Evolutionary conservation across 306 rosid species (phyloP).

Genomic region (Glycyrrhiza uralensis): DNA sequence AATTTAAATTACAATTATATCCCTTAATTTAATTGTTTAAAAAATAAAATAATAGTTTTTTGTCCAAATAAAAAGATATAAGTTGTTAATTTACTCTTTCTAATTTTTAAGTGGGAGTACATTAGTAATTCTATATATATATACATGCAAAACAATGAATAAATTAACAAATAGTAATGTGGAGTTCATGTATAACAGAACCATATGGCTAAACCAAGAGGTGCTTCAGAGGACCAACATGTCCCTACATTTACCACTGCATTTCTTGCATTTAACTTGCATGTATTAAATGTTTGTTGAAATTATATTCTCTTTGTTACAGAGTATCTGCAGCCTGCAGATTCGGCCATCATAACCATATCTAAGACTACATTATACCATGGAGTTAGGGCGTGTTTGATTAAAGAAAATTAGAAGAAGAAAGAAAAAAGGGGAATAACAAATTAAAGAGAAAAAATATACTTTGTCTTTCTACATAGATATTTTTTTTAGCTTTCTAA

Average conservation of each 20-base stretch:
- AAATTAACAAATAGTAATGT: conserved; percentile 13
- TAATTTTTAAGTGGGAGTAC: too few relatives aligned
- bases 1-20: too few relatives aligned
- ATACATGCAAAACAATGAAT: not conserved
- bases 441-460: not conserved
- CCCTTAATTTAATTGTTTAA: too few relatives aligned
- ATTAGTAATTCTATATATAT: not conserved
- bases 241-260: conserved; percentile 30
- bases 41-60: too few relatives aligned
- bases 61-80: too few relatives aligned
- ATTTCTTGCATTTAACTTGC: conserved; percentile 23
- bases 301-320: conserved; percentile 33
- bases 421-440: not conserved
- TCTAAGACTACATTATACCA: conserved; percentile 24
- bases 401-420: not conserved
- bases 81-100: too few relatives aligned
- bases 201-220: conserved; percentile 24
- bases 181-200: conserved; percentile 28
- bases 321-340: conserved; percentile 52
- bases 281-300: conserved; percentile 38
- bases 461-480: not conserved
- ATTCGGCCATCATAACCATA: conserved; percentile 78
- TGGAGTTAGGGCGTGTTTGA: not conserved
- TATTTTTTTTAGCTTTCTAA: not conserved
- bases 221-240: conserved; percentile 23